phyloP scores from a whole-genome alignment of 2,329 filamentous ascomycete species.

The Fusarium illudens region DNA sequence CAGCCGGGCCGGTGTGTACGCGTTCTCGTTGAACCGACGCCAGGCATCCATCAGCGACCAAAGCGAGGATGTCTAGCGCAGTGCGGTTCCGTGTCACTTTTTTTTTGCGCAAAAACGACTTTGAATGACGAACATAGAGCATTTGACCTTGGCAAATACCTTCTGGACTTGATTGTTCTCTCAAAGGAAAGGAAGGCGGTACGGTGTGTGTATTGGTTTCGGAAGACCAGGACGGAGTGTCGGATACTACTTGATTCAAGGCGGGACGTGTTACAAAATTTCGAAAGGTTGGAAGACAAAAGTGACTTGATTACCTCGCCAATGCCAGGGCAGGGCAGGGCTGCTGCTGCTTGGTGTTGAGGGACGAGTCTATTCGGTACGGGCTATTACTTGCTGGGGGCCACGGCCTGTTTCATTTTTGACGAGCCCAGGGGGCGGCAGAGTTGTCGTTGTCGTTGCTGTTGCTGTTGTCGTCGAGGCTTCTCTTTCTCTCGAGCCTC shows the following conservation, averaged over 20 bases:
- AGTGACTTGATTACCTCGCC: conserved; percentile 47
- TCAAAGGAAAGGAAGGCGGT: conserved; percentile 50
- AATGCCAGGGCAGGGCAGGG: conserved; percentile 42
- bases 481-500: background rate
- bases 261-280: conserved; percentile 47
- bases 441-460: background rate
- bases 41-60: conserved; percentile 18
- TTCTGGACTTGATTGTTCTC: conserved; percentile 54
- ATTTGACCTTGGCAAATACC: conserved; percentile 56
- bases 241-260: conserved; percentile 50
- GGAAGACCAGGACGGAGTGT: conserved; percentile 51
- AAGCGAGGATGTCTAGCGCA: conserved; percentile 19
- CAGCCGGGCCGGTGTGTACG: conserved; percentile 40
- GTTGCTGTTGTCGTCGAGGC: conserved; percentile 1
- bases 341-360: conserved; percentile 46
- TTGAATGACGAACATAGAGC: conserved; percentile 57
- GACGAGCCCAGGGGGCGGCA: conserved; percentile 42
- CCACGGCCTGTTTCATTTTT: conserved; percentile 44
- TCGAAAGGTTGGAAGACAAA: conserved; percentile 53
- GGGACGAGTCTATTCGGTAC: conserved; percentile 45
- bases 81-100: conserved; percentile 40
- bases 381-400: conserved; percentile 44
- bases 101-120: conserved; percentile 45
- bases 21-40: conserved; percentile 38
- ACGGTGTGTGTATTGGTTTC: conserved; percentile 49